Conservation (phyloP, 805 yeast genomes). For the Tetrapisispora arboricola region DNA sequence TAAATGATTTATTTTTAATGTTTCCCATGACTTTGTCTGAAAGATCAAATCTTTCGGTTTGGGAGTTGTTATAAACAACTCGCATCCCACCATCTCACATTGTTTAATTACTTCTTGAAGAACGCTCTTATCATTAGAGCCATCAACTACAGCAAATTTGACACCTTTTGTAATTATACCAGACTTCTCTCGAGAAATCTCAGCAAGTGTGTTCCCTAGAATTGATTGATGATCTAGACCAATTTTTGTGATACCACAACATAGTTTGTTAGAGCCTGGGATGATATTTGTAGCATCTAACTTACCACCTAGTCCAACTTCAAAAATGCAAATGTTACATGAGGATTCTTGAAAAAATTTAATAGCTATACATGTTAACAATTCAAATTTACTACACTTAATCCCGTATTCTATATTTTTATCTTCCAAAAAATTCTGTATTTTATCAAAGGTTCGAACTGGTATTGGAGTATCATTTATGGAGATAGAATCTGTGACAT, state of each 20-base stretch:
- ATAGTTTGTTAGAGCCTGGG: constrained; percentile 37
- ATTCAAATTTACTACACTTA: constrained; percentile 81
- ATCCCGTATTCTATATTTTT: constrained; percentile 35
- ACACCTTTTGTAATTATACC: constrained; percentile 55
- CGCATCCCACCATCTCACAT: constrained; percentile 29
- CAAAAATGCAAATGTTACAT: constrained; percentile 74
- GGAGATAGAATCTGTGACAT: constrained; percentile 65
- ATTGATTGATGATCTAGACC: constrained; percentile 78
- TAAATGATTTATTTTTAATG: constrained; percentile 26
- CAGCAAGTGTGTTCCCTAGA: constrained; percentile 52
- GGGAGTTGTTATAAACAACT: constrained; percentile 18
- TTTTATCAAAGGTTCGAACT: constrained; percentile 33
- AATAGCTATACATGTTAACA: constrained; percentile 77
- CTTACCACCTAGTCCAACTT: constrained; percentile 90
- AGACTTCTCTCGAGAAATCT: constrained; percentile 73
- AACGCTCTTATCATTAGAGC: constrained; percentile 46
- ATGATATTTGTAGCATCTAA: constrained; percentile 82
- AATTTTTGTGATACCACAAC: constrained; percentile 72
- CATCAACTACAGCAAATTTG: constrained; percentile 60
- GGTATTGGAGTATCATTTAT: constrained; percentile 53
- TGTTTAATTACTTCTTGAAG: constrained; percentile 34
- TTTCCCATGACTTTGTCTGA: constrained; percentile 26
- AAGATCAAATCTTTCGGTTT: constrained; percentile 6
- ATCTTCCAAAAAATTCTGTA: constrained; percentile 34
- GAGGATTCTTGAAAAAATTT: constrained; percentile 50